Evolutionary conservation across 2,329 filamentous ascomycete species (phyloP).

Genomic region (Fusarium lyarnte): DNA sequence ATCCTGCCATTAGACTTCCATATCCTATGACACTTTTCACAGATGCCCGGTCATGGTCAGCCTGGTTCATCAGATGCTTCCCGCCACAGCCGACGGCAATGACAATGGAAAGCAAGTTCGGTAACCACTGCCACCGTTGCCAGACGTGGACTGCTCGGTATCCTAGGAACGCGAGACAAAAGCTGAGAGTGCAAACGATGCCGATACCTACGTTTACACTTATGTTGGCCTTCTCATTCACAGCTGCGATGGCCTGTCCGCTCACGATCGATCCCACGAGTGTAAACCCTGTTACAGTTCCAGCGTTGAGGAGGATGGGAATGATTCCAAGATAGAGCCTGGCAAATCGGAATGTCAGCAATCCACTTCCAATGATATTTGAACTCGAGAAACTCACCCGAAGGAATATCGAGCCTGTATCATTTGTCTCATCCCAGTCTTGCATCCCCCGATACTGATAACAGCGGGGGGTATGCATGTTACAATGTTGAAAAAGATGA

Average conservation of each 20-base stretch:
- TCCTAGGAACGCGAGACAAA: constrained; percentile 64
- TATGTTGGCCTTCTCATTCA: constrained; percentile 54
- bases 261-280: constrained; percentile 66
- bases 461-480: constrained; percentile 65
- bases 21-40: constrained; percentile 55
- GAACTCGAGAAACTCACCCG: constrained; percentile 49
- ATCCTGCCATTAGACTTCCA: constrained; percentile 59
- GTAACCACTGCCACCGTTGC: constrained; percentile 67
- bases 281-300: constrained; percentile 67
- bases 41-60: constrained; percentile 50
- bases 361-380: not conserved
- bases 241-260: constrained; percentile 61
- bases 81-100: constrained; percentile 65
- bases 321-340: constrained; percentile 61
- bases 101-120: constrained; percentile 60
- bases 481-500: constrained; percentile 66
- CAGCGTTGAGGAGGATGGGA: constrained; percentile 63
- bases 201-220: constrained; percentile 65
- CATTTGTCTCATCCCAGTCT: constrained; percentile 68
- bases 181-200: constrained; percentile 61
- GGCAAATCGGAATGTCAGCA: constrained; percentile 3
- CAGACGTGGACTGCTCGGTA: constrained; percentile 64
- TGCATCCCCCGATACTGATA: constrained; percentile 63
- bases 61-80: constrained; percentile 58
- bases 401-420: constrained; percentile 70